Percentiles rank a stretch among this genome's conserved stretches.
These are phyloP conservation scores for Peniophora sp. DNA, from an alignment of 1,284 basidiomycete genomes.

Conservation along the genomic window DNA sequence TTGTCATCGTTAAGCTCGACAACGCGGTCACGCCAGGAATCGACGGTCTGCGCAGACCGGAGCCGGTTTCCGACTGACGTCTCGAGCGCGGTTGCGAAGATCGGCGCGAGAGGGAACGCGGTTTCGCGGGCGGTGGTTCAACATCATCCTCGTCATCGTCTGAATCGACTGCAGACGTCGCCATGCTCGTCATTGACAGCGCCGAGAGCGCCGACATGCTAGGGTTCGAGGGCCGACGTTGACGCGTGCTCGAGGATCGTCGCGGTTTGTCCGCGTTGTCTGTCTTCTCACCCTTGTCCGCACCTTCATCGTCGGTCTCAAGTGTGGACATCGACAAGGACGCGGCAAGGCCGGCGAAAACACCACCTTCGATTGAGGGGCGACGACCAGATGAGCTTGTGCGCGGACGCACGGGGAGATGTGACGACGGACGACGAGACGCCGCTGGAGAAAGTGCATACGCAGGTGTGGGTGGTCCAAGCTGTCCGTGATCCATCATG, in stretches of 20 bases:
- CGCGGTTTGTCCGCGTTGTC: conserved; percentile 3
- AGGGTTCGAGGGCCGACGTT: conserved; percentile 24
- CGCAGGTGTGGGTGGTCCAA: conserved; percentile 57
- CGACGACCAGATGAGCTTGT: conserved; percentile 17
- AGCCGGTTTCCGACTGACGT: not conserved
- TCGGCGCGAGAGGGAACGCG: too few relatives aligned
- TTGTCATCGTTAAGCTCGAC: not conserved
- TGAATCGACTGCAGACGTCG: conserved; percentile 9
- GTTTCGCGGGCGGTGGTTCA: not conserved
- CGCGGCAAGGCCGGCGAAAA: conserved; percentile 19
- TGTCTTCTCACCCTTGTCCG: conserved; percentile 13
- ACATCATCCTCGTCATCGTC: conserved; percentile 11
- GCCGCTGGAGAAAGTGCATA: conserved; percentile 35
- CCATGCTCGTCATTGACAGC: conserved; percentile 9
- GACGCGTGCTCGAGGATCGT: conserved; percentile 4
- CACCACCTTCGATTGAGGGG: conserved; percentile 10
- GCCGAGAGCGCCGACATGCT: not conserved
- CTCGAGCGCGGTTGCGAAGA: too few relatives aligned
- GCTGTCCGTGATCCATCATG: conserved; percentile 84
- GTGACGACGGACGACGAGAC: conserved; percentile 38
- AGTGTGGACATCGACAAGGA: conserved; percentile 34
- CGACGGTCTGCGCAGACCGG: not conserved
- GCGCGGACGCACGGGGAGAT: conserved; percentile 15
- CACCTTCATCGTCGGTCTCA: conserved; percentile 26
- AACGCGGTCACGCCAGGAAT: not conserved